Conservation (phyloP, 1,284 basidiomycete genomes). For the Rhodotorula mucilaginosa region DNA sequence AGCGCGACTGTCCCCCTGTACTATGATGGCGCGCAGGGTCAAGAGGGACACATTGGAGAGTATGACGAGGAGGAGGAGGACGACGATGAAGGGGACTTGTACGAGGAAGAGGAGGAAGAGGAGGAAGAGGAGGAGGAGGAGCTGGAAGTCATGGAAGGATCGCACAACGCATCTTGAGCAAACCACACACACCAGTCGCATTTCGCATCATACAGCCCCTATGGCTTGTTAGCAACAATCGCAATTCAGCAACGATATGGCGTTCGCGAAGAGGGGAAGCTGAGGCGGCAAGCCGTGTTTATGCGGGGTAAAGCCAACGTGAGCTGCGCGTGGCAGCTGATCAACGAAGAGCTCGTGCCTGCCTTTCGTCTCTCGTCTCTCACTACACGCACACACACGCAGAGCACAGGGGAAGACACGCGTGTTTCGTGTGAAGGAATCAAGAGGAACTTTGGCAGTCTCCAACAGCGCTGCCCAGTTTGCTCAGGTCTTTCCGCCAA, state of each 20-base stretch:
- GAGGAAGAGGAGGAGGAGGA: slow-evolving; percentile 9
- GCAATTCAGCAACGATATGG: too few species aligned
- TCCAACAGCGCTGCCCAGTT: slow-evolving; percentile 2
- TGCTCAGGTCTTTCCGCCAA: not conserved
- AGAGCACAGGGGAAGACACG: not conserved
- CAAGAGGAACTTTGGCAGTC: not conserved
- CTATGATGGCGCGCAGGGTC: not conserved
- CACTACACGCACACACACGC: not conserved
- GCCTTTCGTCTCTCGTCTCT: too few species aligned
- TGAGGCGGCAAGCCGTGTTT: too few species aligned
- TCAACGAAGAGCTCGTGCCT: too few species aligned
- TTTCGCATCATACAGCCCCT: not conserved
- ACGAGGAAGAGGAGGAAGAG: slow-evolving; percentile 8
- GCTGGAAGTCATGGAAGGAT: not conserved
- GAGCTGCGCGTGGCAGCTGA: too few species aligned
- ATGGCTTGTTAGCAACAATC: too few species aligned
- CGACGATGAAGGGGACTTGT: not conserved
- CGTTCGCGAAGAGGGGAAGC: too few species aligned
- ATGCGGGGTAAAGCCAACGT: too few species aligned
- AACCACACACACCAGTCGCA: not conserved
- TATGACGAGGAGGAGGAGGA: not conserved
- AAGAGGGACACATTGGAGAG: not conserved
- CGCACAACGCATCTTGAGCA: not conserved
- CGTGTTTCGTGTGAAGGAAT: not conserved
- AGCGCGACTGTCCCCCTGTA: not conserved